Evolutionary conservation across 148 eudicot genomes (phyloP), one percentile per base, ranked within the genome.

Genomic region (Nepenthes gracilis): DNA sequence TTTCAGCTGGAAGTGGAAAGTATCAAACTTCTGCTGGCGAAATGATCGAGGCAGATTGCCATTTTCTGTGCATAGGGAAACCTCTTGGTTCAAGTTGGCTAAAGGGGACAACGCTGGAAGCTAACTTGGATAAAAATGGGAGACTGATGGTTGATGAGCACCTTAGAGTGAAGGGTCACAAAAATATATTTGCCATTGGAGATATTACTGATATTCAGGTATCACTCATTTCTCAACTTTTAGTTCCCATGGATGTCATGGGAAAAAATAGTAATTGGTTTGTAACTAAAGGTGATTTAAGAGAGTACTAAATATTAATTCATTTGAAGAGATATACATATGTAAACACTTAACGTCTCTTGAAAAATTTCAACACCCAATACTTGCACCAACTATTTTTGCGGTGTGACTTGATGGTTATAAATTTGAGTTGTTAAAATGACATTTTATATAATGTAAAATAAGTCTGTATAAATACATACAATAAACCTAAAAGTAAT

Each of bases 161-260:
- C 61, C 47, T 84, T 38, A 74, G 86, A 56, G 80, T 84, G 12
- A 71, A 75, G 54, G 86, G 86, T 36, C 69, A 47, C 64, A 71
- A 72, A 45, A 84, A 84, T 59, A 70, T 81, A 7, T 84, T 84
- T 57, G 86, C 90, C 0, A 62, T 78, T 57, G 86, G 86, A 66
- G 86, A 84, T 63, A 74, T 81, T 54, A 81, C 84, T 57, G 85
- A 81, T 63, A 48, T 81, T 50, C 57, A 71, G 82, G 84, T 80
- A 60, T 59, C 61, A 9, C 62, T 3, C 33, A 59, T 54, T 15
- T 11, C 9, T 33, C 11, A 4, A 37, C 35, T 32, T 40, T 48
- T 3, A 40, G 38, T 14, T n/a, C 32, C 35, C 2, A 55, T 32
- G 58, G 9, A 55, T 1, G 15, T 4, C 4, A 1, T 6, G 36